Evolutionary conservation across 73 alveolate genomes (phyloP), one percentile per base, ranked within the genome.

Genomic region (Paramecium biaurelia): DNA sequence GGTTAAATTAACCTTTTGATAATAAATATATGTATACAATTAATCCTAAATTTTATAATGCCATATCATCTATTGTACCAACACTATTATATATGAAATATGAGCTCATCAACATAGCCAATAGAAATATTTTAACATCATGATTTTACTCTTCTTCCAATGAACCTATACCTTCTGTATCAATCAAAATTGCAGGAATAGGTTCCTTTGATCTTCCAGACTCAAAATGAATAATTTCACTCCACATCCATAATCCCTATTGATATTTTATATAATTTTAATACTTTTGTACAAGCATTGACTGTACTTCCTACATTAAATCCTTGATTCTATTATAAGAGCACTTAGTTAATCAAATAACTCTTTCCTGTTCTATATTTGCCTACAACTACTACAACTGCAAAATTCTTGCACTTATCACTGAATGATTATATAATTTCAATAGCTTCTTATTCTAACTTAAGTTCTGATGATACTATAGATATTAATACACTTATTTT

Each of bases 81-180:
- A 97, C 90, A 82, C 97, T 89, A 92, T 97, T 97, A 92, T 96
- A 97, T 26, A 96, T 94, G 67, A 97, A 96, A 85, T 93, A 95
- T 38, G 97, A 88, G 76, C 97, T 86, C 38, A 97, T 92, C 41
- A 97, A 92, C 82, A 97, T 90, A 2, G 99, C 98, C 74, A 97
- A 85, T 28, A 97, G 92, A 86, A 97, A 97, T 6, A 97, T 94
- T 88, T 79, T 79, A 21, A 79, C 90, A 79, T 97, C 99, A 92
- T 97, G 99, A 88, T 97, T 97, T 86, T 93, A 92, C 67, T 97
- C 99, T 85, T 97, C 99, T 57, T 95, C 92, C 76, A 97, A 93
- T 38, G 99, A 98, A 18, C 99, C 98, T 26, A 96, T 92, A 10
- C 99, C 99, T 93, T 98, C 99, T 20, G 99, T 98, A 86, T 98